phyloP scores from a whole-genome alignment of 1,284 basidiomycete species.

The Psilocybe mexicana region DNA sequence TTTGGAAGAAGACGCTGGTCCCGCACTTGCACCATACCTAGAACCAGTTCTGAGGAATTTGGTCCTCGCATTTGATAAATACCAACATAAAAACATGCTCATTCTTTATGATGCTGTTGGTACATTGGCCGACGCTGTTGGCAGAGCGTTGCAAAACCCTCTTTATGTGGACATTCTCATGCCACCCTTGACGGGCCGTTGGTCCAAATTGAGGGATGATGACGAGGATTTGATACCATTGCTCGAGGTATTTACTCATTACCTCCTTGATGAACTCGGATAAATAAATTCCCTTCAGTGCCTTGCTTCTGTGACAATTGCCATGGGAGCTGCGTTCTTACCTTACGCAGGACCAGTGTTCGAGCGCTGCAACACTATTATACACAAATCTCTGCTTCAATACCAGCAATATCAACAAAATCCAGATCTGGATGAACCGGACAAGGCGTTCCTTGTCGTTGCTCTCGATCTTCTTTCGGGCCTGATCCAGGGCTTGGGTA shows the following conservation, averaged over 20 bases:
- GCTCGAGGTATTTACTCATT: slow-evolving; percentile 44
- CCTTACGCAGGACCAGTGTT: slow-evolving; percentile 92
- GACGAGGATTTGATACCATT: slow-evolving; percentile 95
- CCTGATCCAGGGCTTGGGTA: slow-evolving; percentile 91
- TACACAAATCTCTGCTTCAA: slow-evolving; percentile 78
- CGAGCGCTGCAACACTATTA: slow-evolving; percentile 87
- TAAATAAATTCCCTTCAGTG: slow-evolving; percentile 59
- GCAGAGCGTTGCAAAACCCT: slow-evolving; percentile 82
- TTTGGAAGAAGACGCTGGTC: slow-evolving; percentile 95
- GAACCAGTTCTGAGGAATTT: slow-evolving; percentile 95
- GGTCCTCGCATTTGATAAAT: slow-evolving; percentile 95
- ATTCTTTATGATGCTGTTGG: slow-evolving; percentile 99
- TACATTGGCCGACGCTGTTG: slow-evolving; percentile 96
- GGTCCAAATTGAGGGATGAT: slow-evolving; percentile 87
- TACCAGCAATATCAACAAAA: slow-evolving; percentile 86
- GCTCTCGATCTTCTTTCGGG: slow-evolving; percentile 95
- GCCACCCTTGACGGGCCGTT: slow-evolving; percentile 91
- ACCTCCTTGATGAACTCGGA: not conserved
- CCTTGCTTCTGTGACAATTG: slow-evolving; percentile 95
- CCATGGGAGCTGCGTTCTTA: slow-evolving; percentile 89
- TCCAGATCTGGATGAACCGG: slow-evolving; percentile 88
- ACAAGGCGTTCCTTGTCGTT: slow-evolving; percentile 95
- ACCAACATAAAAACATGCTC: slow-evolving; percentile 99
- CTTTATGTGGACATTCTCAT: slow-evolving; percentile 93
- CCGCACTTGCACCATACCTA: slow-evolving; percentile 88